Percentiles rank a stretch among this genome's conserved stretches.
phyloP scores from a whole-genome alignment of 768 basidiomycete species.

The Macrolepiota fuliginosa region DNA sequence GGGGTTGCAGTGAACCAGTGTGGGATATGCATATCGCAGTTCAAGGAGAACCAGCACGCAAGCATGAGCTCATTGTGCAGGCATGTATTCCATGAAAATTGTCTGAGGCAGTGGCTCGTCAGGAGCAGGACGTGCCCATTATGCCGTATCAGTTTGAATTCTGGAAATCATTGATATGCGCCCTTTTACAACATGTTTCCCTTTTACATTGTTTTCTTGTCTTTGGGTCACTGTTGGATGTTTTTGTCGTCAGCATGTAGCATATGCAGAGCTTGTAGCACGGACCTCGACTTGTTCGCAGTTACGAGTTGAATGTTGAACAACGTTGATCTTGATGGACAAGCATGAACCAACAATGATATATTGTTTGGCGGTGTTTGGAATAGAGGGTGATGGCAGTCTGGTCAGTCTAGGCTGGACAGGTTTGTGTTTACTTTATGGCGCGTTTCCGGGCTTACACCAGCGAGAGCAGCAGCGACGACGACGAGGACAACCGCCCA shows the following conservation, averaged over 20 bases:
- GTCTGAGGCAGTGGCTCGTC: constrained; percentile 61
- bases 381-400: background rate
- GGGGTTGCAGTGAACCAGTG: constrained; percentile 68
- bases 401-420: background rate
- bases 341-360: background rate
- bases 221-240: constrained; percentile 1
- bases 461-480: constrained; percentile 58
- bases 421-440: constrained; percentile 34
- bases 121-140: constrained; percentile 62
- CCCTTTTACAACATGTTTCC: constrained; percentile 12
- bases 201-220: background rate
- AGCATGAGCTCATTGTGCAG: constrained; percentile 56
- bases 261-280: background rate
- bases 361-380: constrained; percentile 8
- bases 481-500: constrained; percentile 28
- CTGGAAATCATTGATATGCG: constrained; percentile 29
- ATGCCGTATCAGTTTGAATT: constrained; percentile 49
- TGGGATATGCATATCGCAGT: constrained; percentile 71
- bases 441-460: constrained; percentile 66
- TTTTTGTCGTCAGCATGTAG: constrained; percentile 1
- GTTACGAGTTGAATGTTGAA: background rate
- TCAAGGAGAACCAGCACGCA: constrained; percentile 55
- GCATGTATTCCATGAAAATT: constrained; percentile 67
- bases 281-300: constrained; percentile 1
- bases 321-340: background rate